Conservation (phyloP, 2,329 filamentous ascomycete species). For the Myriosclerotinia duriaeana region DNA sequence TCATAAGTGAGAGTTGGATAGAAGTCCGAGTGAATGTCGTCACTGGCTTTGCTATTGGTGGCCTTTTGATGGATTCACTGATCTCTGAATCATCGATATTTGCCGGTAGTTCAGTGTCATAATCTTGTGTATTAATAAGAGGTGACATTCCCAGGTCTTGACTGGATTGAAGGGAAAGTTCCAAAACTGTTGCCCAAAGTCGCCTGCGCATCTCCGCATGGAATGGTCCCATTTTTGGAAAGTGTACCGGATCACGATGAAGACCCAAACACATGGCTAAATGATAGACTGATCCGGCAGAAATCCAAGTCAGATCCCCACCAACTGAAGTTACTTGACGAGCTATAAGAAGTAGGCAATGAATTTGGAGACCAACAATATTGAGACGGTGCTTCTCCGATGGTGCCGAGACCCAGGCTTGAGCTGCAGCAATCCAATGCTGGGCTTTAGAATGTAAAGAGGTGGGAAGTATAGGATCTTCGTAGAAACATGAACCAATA, state of each 20-base stretch:
- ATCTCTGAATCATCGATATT: slow-evolving; percentile 55
- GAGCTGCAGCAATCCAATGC: slow-evolving; percentile 30
- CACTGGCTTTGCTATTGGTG: slow-evolving; percentile 30
- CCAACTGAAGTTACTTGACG: slow-evolving; percentile 50
- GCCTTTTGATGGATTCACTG: slow-evolving; percentile 40
- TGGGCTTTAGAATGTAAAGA: slow-evolving; percentile 22
- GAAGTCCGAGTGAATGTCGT: slow-evolving; percentile 50
- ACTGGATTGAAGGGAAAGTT: slow-evolving; percentile 53
- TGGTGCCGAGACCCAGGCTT: slow-evolving; percentile 28
- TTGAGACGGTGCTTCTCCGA: slow-evolving; percentile 51
- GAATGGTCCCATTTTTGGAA: slow-evolving; percentile 49
- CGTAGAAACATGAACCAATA: slow-evolving; percentile 29
- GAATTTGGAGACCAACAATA: slow-evolving; percentile 51
- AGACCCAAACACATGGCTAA: slow-evolving; percentile 58
- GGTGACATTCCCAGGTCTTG: slow-evolving; percentile 53
- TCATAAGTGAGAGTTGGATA: slow-evolving; percentile 48
- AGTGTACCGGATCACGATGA: slow-evolving; percentile 54
- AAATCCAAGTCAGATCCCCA: slow-evolving; percentile 53
- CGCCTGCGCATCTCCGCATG: slow-evolving; percentile 55
- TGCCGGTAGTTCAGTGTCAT: slow-evolving; percentile 50
- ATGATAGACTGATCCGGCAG: slow-evolving; percentile 50
- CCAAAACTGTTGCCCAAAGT: slow-evolving; percentile 56
- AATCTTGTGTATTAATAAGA: slow-evolving; percentile 48
- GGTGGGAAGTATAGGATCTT: slow-evolving; percentile 16
- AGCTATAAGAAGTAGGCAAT: slow-evolving; percentile 52